Base-by-base conservation (phyloP, 2,329 filamentous ascomycete species). In the Leptodontidium sp. region DNA sequence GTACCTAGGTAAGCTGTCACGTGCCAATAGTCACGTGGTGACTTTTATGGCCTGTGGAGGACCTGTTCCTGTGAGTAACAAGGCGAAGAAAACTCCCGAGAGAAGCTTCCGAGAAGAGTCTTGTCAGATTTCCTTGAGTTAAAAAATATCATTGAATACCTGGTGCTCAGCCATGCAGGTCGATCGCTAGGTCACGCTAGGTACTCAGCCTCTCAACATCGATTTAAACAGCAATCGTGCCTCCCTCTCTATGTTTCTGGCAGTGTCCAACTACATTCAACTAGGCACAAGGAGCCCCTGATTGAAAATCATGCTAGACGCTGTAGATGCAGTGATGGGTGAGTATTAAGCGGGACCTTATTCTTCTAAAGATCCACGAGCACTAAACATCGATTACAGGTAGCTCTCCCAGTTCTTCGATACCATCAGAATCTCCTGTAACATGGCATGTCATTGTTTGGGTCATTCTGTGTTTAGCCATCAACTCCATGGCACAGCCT, bases 401-500 rank as follows among this genome's bases (percentile, higher is more conserved):
- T 17, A 55, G 26, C 29, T 35, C 14, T n/a, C 12, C 12, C 2
- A n/a, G 14, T 24, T 55, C 29, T 7, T 2, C 26, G 15, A 14
- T 35, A 4, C 12, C 29, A 3, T 15, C 12, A 12, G 57, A 49
- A 7, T 70, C 65, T 14, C 63, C 63, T 26, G 66, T 69, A 17
- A 59, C 67, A 63, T 73, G 72, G 72, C 70, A 74, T 38, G 61
- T 67, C n/a, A 63, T 68, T 15, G 55, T 72, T 47, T 75, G 71
- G 72, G 45, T 66, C 2, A 57, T 75, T 0, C 14, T 72, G 1
- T 63, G 65, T 17, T 62, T 75, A 4, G 71, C 68, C 11, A 61
- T 73, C 11, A 74, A 72, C 49, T 65, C 71, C 35, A 75, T 75
- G 70, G 66, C 71, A 15, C 70, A 73, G 50, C 69, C 72, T 1